These are phyloP conservation scores for Chaetoceros tenuissimus DNA, from an alignment of 108 stramenopile species.

Conservation along the genomic window DNA sequence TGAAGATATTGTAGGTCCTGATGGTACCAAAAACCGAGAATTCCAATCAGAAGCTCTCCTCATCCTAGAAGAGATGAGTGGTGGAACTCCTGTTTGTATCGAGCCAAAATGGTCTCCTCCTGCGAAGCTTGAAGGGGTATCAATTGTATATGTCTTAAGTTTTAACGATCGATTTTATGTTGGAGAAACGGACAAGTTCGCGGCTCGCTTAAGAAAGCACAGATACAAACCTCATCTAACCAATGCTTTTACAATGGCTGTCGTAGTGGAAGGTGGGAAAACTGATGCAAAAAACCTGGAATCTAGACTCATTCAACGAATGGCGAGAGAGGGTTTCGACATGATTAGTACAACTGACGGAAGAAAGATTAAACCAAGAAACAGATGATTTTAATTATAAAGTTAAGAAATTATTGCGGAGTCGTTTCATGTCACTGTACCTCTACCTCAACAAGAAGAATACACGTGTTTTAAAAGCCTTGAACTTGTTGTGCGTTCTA, in stretches of 20 bases:
- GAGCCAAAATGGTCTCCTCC: slow-evolving; percentile 52
- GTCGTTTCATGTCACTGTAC: no score
- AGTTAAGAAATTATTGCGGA: not conserved
- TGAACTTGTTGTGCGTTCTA: no score
- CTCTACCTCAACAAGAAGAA: no score
- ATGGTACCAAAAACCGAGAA: not conserved
- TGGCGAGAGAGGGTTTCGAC: slow-evolving; percentile 50
- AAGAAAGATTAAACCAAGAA: slow-evolving; percentile 11
- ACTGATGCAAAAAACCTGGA: slow-evolving; percentile 56
- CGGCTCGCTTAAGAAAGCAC: slow-evolving; percentile 52
- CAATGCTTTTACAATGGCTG: slow-evolving; percentile 23
- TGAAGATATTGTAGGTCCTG: no score
- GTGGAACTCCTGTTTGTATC: slow-evolving; percentile 14
- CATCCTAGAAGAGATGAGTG: slow-evolving; percentile 8
- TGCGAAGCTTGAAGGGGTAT: slow-evolving; percentile 57
- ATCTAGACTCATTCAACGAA: slow-evolving; percentile 51
- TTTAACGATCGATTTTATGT: slow-evolving; percentile 60
- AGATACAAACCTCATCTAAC: slow-evolving; percentile 38
- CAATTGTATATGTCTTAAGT: slow-evolving; percentile 77
- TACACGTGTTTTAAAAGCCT: no score
- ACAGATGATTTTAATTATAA: not conserved
- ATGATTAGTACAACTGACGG: slow-evolving; percentile 58
- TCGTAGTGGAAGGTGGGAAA: slow-evolving; percentile 52
- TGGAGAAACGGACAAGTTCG: slow-evolving; percentile 76
- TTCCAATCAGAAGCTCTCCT: not conserved